These are phyloP conservation scores for Claviceps pazoutovae DNA, from an alignment of 2,329 filamentous ascomycete species.

Conservation along the genomic window DNA sequence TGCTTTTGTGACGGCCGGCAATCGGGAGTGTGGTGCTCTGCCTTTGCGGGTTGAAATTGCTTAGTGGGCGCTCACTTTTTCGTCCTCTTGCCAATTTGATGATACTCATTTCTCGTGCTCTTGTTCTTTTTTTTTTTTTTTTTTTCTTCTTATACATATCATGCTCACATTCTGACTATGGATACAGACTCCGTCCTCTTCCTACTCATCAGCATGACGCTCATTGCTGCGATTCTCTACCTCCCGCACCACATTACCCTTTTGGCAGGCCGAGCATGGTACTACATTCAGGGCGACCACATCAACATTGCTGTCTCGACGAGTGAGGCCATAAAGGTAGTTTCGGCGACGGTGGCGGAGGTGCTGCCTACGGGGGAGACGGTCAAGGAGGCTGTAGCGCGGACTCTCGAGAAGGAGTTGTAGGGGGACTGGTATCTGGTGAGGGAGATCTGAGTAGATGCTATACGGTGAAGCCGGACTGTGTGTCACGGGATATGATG, in stretches of 20 bases:
- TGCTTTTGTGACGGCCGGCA: too few species aligned
- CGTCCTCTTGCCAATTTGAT: too few species aligned
- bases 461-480: neutral
- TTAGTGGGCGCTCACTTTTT: too few species aligned
- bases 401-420: conserved; percentile 21
- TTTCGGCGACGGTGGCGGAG: conserved; percentile 17
- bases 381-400: conserved; percentile 11
- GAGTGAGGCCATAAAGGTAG: conserved; percentile 19
- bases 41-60: too few species aligned
- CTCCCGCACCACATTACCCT: conserved; percentile 81
- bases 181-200: conserved; percentile 76
- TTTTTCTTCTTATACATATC: neutral
- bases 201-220: conserved; percentile 72
- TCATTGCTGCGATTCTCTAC: conserved; percentile 80
- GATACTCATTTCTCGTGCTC: too few species aligned
- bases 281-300: conserved; percentile 82
- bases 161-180: neutral
- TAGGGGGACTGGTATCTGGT: conserved; percentile 7
- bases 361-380: conserved; percentile 9
- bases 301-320: conserved; percentile 30
- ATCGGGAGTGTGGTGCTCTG: too few species aligned
- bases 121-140: neutral
- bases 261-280: conserved; percentile 75
- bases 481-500: too few species aligned
- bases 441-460: neutral